Base-by-base conservation (phyloP, 352 stramenopile species). In the Phytophthora parvispora region DNA sequence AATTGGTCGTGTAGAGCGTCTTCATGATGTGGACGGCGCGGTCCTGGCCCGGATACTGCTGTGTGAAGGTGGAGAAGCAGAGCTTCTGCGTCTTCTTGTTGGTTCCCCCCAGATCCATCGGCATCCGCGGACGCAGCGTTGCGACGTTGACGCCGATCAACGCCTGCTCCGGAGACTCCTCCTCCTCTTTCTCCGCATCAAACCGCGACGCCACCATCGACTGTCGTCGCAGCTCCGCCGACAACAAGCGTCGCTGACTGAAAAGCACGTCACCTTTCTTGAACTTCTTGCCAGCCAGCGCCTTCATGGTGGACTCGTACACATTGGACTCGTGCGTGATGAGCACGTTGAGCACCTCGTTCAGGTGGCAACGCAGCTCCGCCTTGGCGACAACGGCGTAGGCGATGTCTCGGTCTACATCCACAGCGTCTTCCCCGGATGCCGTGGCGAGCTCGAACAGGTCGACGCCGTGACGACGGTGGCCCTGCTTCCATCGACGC, bases 11-110 rank as follows among this genome's bases (percentile, higher is more conserved):
- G 83, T 15, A 76, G 53, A 91, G 56, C 16, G 81, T 89, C 73
- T 89, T 89, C 67, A 88, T 87, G 22, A 91, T 62, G 79, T 91
- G 83, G 22, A 83, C 67, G 9, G 83, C 83, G 7, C 78, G 83
- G 34, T 83, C 64, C 13, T 86, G 65, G n/a, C 40, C 56, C 31
- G 73, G 57, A 57, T 85, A 86, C 59, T 81, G 71, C 58, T 77
- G 60, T 42, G 79, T 88, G 60, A 78, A 87, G 15, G 67, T 75
- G 52, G 72, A 75, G 54, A 90, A 86, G 47, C 69, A 81, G 16
- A 90, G 63, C 48, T 66, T 72, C 57, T 90, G 75, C 18, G 75
- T 80, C 31, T 77, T 72, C 51, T 74, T 74, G 76, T 83, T 76
- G 34, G 55, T 60, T 20, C 56, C 56, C 34, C 67, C 67, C 12